Evolutionary conservation across 805 yeast genomes (phyloP).

Genomic region (Ogataea glucozyma): DNA sequence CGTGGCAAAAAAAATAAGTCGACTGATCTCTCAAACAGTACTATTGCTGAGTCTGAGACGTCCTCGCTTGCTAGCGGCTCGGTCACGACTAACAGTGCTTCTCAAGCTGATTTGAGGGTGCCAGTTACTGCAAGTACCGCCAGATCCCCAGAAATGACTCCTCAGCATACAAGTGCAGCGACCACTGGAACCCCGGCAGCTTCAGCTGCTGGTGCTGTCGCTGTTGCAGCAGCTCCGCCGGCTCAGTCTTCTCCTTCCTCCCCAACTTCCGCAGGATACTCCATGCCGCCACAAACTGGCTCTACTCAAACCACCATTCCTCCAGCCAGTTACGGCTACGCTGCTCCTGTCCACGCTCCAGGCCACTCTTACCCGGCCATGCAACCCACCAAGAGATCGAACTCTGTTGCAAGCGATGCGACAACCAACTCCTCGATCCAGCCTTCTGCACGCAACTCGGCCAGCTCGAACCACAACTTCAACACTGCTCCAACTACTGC

Average conservation of each 20-base stretch:
- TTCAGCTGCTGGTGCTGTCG: no score
- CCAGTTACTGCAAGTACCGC: slow-evolving; percentile 4
- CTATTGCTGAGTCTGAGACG: slow-evolving; percentile 36
- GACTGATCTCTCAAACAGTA: slow-evolving; percentile 19
- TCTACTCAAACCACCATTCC: no score
- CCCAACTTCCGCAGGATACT: no score
- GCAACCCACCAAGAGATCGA: slow-evolving; percentile 34
- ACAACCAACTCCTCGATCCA: slow-evolving; percentile 22
- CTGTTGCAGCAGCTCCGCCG: no score
- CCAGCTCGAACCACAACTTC: slow-evolving; percentile 11
- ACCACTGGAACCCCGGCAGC: no score
- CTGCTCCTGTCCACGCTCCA: no score
- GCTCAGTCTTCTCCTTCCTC: no score
- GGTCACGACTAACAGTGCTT: slow-evolving; percentile 6
- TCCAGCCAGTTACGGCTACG: no score
- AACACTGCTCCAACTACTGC: slow-evolving; percentile 23
- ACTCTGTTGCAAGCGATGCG: slow-evolving; percentile 26
- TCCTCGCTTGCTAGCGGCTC: slow-evolving; percentile 30
- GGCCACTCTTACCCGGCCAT: slow-evolving; percentile 28
- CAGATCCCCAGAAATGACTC: neutral
- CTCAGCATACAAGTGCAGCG: no score
- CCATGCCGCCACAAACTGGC: no score
- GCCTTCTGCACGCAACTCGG: slow-evolving; percentile 25
- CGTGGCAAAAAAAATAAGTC: slow-evolving; percentile 57
- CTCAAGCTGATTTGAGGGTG: slow-evolving; percentile 1